Percentiles rank a stretch among this genome's conserved stretches.
Conservation (phyloP, 148 eudicot genomes). For the Fagopyrum tataricum region DNA sequence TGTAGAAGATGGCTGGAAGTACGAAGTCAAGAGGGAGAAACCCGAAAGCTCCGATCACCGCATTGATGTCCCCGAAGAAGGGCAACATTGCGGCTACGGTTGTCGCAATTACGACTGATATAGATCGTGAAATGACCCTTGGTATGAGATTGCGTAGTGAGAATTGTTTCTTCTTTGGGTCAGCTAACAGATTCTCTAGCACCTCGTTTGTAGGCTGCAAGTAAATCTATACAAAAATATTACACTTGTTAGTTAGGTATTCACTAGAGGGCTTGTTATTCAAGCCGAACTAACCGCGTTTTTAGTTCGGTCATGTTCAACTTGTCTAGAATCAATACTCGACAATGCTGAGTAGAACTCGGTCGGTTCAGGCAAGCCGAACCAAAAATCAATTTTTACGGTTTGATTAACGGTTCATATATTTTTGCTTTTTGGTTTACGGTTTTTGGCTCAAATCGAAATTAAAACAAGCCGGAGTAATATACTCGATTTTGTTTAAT, state of each 20-base stretch:
- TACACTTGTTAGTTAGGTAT: neutral
- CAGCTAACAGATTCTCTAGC: constrained; percentile 41
- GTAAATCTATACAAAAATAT: constrained; percentile 35
- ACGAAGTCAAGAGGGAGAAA: constrained; percentile 73
- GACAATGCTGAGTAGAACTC: no score
- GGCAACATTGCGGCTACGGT: constrained; percentile 69
- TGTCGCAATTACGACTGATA: constrained; percentile 42
- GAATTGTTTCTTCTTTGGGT: constrained; percentile 38
- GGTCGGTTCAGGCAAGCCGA: no score
- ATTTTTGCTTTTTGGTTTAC: no score
- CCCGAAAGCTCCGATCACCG: constrained; percentile 65
- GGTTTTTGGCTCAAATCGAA: no score
- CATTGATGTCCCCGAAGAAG: constrained; percentile 77
- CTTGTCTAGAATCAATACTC: no score
- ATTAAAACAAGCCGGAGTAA: no score
- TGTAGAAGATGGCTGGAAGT: constrained; percentile 66
- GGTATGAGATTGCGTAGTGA: constrained; percentile 48
- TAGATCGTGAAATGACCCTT: constrained; percentile 46
- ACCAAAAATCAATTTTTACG: no score
- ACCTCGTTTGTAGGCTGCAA: constrained; percentile 65
- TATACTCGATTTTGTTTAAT: no score
- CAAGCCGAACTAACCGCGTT: no score
- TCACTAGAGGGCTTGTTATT: no score
- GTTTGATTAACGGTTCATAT: no score
- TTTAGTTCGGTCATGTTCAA: no score